These are phyloP conservation scores for Arthrinium puccinioides DNA, from an alignment of 2,329 filamentous ascomycete genomes.

Conservation along the genomic window DNA sequence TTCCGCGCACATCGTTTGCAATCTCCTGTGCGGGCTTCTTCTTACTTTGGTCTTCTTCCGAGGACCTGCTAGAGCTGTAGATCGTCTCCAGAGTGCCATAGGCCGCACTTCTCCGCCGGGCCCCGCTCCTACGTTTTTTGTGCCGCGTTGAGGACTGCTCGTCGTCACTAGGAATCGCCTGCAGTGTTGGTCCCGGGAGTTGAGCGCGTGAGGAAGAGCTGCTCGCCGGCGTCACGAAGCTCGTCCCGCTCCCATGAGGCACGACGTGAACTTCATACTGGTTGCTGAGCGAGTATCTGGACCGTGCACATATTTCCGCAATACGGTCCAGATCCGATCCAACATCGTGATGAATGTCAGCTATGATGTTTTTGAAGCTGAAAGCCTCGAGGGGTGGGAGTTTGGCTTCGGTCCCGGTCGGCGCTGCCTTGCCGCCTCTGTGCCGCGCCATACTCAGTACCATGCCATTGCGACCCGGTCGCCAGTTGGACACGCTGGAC, in stretches of 20 bases:
- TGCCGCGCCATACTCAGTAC: slow-evolving; percentile 35
- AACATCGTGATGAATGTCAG: slow-evolving; percentile 46
- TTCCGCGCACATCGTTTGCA: slow-evolving; percentile 45
- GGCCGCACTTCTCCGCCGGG: slow-evolving; percentile 42
- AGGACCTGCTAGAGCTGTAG: slow-evolving; percentile 58
- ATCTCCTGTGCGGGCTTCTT: slow-evolving; percentile 53
- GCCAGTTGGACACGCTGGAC: slow-evolving; percentile 16
- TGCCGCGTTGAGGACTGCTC: slow-evolving; percentile 34
- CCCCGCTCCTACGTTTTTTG: slow-evolving; percentile 31
- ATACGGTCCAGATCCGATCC: slow-evolving; percentile 55
- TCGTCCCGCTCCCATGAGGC: slow-evolving; percentile 51
- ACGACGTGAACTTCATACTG: slow-evolving; percentile 60
- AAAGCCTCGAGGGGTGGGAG: slow-evolving; percentile 58
- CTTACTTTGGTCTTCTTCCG: slow-evolving; percentile 53
- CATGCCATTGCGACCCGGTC: slow-evolving; percentile 29
- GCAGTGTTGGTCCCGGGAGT: slow-evolving; percentile 46
- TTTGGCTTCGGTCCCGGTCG: slow-evolving; percentile 27
- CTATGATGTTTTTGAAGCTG: slow-evolving; percentile 58
- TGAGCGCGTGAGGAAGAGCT: slow-evolving; percentile 19
- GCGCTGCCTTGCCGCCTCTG: slow-evolving; percentile 29
- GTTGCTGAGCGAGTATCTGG: slow-evolving; percentile 57
- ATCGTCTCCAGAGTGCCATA: slow-evolving; percentile 60
- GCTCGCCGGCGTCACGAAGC: slow-evolving; percentile 28
- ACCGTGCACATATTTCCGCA: slow-evolving; percentile 59
- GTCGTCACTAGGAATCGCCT: slow-evolving; percentile 50